Evolutionary conservation across 805 yeast genomes (phyloP), one percentile per base, ranked within the genome.

Genomic region (Metschnikowia baotianmanensis): DNA sequence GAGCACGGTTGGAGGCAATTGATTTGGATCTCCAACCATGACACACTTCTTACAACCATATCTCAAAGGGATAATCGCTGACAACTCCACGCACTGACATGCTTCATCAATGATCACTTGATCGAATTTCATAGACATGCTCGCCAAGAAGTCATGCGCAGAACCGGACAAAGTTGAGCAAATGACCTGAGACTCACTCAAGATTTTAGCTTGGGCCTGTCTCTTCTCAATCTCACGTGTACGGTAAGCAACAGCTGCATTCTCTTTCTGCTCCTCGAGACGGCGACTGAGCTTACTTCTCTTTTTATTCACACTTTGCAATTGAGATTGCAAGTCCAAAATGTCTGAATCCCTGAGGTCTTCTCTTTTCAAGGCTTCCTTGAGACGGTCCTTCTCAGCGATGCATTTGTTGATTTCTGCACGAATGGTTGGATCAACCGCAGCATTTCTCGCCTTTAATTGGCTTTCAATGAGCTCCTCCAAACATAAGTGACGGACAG

Each of bases 21-120:
- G 99, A 59, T 93, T 90, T 2, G 98, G 98, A 67, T 93, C 99
- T 60, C 99, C 99, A 33, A 93, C 99, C 95, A 93, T 85, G 35
- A 93, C 83, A 66, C 98, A 91, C 40, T 81, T 79, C 45, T 75
- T 81, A 53, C 95, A 86, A 1, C 98, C 98, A 59, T 90, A 93
- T 55, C 95, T 72, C 49, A 93, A 68, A 0, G 99, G 99, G 53
- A 91, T 91, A 19, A 93, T 76, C 0, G 95, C 86, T 6, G 96
- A 87, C 25, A 91, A 59, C 58, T 91, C 99, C 28, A 93, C 90
- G 78, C 96, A 85, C 62, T 91, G 99, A 51, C 97, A 95, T 2
- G 99, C 99, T 62, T 91, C 99, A 67, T 91, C 99, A 46, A 91
- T 83, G 36, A 91, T 82, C 2, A 93, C 97, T 4, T 95, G 87